Conservation (phyloP, 108 stramenopile species). For the Seminavis robusta region DNA sequence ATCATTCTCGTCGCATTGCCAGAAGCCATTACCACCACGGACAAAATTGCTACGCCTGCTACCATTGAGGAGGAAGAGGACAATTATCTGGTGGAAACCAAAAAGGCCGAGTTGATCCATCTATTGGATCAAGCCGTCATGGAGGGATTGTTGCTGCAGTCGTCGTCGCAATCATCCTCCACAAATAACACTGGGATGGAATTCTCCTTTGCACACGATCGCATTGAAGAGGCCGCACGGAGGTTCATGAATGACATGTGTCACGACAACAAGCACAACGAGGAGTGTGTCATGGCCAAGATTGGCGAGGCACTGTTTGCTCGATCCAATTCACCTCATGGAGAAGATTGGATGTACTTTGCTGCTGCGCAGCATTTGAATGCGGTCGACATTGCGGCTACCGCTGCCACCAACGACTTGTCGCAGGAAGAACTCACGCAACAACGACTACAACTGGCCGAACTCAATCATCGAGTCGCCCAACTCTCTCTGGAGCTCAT, state of each 20-base stretch:
- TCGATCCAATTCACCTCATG: neutral
- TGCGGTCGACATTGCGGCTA: constrained; percentile 6
- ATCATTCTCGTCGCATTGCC: no score
- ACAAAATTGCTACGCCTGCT: neutral
- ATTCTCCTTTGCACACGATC: constrained; percentile 16
- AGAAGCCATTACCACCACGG: no score
- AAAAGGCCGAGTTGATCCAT: neutral
- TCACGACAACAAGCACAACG: no score
- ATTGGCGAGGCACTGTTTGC: neutral
- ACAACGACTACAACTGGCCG: neutral
- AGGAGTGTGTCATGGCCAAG: neutral
- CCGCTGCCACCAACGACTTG: no score
- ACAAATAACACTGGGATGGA: neutral
- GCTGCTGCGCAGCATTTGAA: constrained; percentile 23
- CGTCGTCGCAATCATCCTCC: no score
- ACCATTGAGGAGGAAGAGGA: neutral
- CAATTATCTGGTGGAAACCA: neutral
- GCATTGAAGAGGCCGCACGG: constrained; percentile 15
- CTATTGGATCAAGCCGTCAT: neutral
- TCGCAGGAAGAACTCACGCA: no score
- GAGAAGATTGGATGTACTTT: constrained; percentile 30
- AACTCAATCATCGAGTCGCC: constrained; percentile 2
- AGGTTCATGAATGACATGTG: no score
- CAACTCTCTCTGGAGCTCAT: neutral
- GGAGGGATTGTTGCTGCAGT: neutral